Conservation (phyloP, 805 yeast species). For the Wickerhamiella qilinensis region DNA sequence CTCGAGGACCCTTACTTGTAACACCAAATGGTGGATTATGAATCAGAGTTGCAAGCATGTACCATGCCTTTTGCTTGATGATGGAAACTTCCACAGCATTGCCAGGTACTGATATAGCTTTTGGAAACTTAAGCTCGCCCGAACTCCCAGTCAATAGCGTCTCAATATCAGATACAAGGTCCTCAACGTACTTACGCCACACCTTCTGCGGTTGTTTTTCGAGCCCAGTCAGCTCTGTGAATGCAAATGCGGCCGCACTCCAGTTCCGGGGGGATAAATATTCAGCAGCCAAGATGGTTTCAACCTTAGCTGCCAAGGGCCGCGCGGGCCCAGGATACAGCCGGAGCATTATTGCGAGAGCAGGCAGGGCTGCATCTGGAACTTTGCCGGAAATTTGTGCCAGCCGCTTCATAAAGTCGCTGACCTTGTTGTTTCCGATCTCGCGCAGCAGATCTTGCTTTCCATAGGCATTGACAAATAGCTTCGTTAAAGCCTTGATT, state of each 20-base stretch:
- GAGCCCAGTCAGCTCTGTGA: background rate
- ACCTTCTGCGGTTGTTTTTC: background rate
- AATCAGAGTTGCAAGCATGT: too few relatives aligned
- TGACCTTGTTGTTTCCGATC: conserved; percentile 61
- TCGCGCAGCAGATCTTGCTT: conserved; percentile 78
- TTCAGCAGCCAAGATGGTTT: background rate
- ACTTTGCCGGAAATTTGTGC: conserved; percentile 12
- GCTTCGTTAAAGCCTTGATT: conserved; percentile 14
- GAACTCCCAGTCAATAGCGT: too few relatives aligned
- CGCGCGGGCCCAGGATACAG: conserved; percentile 15
- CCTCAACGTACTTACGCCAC: too few relatives aligned
- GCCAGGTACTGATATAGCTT: too few relatives aligned
- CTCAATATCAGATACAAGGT: too few relatives aligned
- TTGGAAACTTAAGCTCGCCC: too few relatives aligned
- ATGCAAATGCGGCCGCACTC: background rate
- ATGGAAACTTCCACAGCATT: too few relatives aligned
- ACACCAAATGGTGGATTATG: too few relatives aligned
- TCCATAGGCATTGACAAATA: conserved; percentile 31
- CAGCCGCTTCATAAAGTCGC: conserved; percentile 32
- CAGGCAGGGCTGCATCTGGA: conserved; percentile 3
- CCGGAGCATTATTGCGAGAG: conserved; percentile 5
- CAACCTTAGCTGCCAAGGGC: conserved; percentile 9
- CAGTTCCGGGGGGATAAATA: background rate
- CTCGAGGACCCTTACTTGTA: too few relatives aligned
- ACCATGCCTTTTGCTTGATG: too few relatives aligned